Base-by-base conservation (phyloP, 1,284 basidiomycete genomes). In the Xerocomus minutiporus region DNA sequence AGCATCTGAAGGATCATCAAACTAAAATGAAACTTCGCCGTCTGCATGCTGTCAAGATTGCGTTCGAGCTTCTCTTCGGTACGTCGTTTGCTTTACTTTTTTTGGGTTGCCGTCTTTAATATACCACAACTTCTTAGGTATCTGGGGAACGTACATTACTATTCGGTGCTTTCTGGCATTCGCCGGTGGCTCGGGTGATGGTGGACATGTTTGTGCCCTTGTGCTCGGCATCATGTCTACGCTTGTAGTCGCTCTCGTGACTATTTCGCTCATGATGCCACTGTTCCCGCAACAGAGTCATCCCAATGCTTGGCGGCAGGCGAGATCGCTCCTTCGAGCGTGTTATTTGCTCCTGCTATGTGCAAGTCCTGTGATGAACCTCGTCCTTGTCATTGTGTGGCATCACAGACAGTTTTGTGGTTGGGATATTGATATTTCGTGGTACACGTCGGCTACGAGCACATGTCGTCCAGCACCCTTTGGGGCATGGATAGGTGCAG, bases 101-200 rank as follows among this genome's bases (percentile, higher is more conserved):
- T 36, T 46, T 23, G n/a, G 17, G 23, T 6, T 26, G 9, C 11
- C 2, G 13, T 11, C 25, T 29, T 43, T 49, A 25, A 57, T 29
- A 6, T 45, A 25, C 9, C 28, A 17, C 28, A 1, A 40, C n/a
- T 12, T 6, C 2, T 40, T 15, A 86, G 84, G 69, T 57, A 62
- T 63, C 32, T 88, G 84, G 83, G 75, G 78, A 23, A 63, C 73
- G 4, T 88, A 84, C 64, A 83, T 76, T 57, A 74, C 78, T 8
- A 65, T 80, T 49, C 82, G 84, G 46, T 88, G 88, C 64, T 82
- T 77, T 62, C 57, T 86, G 11, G 81, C 82, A 9, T 82, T 76
- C 57, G 68, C 67, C 1, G 61, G 69, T 34, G 75, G 75, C 60
- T 65, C 67, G 5, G 61, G 66, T 13, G 75, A 75, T 61, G 52